These are phyloP conservation scores for Aureoboletus auriporus DNA, from an alignment of 768 basidiomycete genomes.

Conservation along the genomic window DNA sequence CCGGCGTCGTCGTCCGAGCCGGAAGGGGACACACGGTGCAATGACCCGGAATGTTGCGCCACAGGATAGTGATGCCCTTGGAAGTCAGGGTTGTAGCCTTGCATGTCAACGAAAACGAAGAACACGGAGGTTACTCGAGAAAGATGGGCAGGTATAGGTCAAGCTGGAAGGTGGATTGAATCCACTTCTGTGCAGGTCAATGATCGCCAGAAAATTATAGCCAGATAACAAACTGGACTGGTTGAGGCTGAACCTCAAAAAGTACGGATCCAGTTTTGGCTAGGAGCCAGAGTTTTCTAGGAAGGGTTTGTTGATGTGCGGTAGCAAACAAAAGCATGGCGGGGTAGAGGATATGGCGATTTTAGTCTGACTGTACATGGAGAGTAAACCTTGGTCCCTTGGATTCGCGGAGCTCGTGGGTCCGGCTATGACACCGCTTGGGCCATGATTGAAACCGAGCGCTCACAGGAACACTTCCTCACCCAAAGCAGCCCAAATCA, in stretches of 20 bases:
- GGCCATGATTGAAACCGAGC: conserved; percentile 30
- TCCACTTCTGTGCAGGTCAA: conserved; percentile 17
- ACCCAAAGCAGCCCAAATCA: conserved; percentile 17
- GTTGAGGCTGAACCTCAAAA: conserved; percentile 15
- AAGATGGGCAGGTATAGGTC: conserved; percentile 3
- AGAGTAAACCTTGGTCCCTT: conserved; percentile 25
- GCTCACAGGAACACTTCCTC: conserved; percentile 26
- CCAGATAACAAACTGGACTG: conserved; percentile 26
- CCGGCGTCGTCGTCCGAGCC: conserved; percentile 53
- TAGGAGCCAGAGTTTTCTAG: conserved; percentile 23
- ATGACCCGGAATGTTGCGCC: conserved; percentile 25
- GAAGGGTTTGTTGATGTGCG: conserved; percentile 23
- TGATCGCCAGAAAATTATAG: conserved; percentile 26
- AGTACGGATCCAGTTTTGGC: conserved; percentile 11
- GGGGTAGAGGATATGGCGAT: conserved; percentile 25
- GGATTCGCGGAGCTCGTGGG: conserved; percentile 33
- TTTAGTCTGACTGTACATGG: conserved; percentile 31
- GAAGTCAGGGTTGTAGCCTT: conserved; percentile 22
- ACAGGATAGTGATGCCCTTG: conserved; percentile 22
- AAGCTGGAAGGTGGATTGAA: conserved; percentile 3
- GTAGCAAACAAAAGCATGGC: conserved; percentile 31
- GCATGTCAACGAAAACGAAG: conserved; percentile 21
- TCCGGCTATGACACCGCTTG: conserved; percentile 27
- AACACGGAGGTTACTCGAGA: conserved; percentile 3
- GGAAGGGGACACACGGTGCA: conserved; percentile 47